A percentile compares a stretch with the other conserved stretches of the same genome.
These are phyloP conservation scores for Sanghuangporus sanghuang DNA, from an alignment of 1,284 basidiomycete genomes.

Conservation along the genomic window DNA sequence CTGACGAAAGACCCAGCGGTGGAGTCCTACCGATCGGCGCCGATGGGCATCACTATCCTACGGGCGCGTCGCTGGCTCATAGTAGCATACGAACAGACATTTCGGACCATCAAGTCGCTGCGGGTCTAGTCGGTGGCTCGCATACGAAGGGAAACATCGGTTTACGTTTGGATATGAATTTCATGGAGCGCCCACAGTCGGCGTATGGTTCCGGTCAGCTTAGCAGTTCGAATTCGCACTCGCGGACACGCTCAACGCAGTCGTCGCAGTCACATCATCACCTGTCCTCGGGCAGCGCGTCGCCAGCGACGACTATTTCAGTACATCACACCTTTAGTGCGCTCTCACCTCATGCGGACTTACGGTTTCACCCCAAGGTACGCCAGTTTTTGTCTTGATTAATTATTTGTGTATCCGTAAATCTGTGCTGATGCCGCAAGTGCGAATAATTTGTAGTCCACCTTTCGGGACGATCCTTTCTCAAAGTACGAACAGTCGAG, in stretches of 20 bases:
- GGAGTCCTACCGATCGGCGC: background rate
- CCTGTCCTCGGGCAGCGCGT: background rate
- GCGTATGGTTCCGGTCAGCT: conserved; percentile 14
- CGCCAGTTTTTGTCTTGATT: background rate
- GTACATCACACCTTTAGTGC: conserved; percentile 3
- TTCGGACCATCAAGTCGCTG: background rate
- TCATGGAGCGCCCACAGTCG: conserved; percentile 13
- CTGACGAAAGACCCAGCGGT: background rate
- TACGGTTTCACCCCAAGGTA: conserved; percentile 8
- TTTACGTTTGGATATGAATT: conserved; percentile 18
- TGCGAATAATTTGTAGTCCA: background rate
- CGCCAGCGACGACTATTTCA: conserved; percentile 9
- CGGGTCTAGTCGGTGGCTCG: background rate
- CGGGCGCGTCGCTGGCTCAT: background rate
- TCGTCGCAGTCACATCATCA: conserved; percentile 12
- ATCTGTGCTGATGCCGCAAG: background rate
- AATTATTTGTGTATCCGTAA: background rate
- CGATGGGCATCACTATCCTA: background rate
- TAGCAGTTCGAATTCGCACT: conserved; percentile 14
- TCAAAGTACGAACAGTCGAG: conserved; percentile 12
- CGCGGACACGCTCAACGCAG: conserved; percentile 16
- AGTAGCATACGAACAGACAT: background rate
- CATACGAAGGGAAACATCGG: conserved; percentile 5
- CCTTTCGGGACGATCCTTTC: conserved; percentile 9
- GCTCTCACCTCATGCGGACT: background rate